These are phyloP conservation scores for Metarhizium brunneum DNA, from an alignment of 2,329 filamentous ascomycete species.

Conservation along the genomic window DNA sequence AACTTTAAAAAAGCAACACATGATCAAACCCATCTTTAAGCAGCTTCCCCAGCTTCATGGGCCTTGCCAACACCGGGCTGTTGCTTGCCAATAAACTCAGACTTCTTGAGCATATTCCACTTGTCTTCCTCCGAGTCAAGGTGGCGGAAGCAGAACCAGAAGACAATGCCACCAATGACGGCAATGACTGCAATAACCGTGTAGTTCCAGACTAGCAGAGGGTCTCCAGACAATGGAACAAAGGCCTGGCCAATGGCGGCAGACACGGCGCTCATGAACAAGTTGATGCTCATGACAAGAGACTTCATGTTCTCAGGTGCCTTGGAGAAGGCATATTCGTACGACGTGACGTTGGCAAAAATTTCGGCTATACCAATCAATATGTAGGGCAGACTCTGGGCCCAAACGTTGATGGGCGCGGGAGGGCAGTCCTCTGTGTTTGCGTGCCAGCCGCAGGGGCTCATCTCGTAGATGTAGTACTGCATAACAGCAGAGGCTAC, in stretches of 20 bases:
- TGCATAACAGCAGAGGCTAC: constrained; percentile 47
- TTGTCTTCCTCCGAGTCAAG: constrained; percentile 60
- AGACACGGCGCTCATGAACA: constrained; percentile 63
- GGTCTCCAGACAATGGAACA: constrained; percentile 51
- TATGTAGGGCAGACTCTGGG: constrained; percentile 42
- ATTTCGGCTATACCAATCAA: constrained; percentile 44
- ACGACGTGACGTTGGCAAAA: constrained; percentile 47
- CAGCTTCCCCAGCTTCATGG: constrained; percentile 5
- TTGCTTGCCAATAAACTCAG: constrained; percentile 30
- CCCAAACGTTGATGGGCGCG: constrained; percentile 57
- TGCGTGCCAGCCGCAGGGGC: constrained; percentile 50
- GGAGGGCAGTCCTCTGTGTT: constrained; percentile 35
- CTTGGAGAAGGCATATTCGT: constrained; percentile 71
- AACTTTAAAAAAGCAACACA: background rate
- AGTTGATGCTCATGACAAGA: constrained; percentile 59
- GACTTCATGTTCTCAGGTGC: constrained; percentile 74
- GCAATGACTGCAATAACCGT: constrained; percentile 52
- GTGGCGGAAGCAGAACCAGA: constrained; percentile 60
- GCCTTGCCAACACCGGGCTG: constrained; percentile 23
- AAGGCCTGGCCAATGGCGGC: constrained; percentile 63
- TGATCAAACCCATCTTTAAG: background rate
- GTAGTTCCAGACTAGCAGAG: constrained; percentile 66
- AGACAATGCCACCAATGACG: constrained; percentile 50
- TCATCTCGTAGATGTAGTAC: constrained; percentile 54
- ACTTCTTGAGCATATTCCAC: constrained; percentile 51